Base-by-base conservation (phyloP, 805 yeast species). In the Ogataea methylovora region DNA sequence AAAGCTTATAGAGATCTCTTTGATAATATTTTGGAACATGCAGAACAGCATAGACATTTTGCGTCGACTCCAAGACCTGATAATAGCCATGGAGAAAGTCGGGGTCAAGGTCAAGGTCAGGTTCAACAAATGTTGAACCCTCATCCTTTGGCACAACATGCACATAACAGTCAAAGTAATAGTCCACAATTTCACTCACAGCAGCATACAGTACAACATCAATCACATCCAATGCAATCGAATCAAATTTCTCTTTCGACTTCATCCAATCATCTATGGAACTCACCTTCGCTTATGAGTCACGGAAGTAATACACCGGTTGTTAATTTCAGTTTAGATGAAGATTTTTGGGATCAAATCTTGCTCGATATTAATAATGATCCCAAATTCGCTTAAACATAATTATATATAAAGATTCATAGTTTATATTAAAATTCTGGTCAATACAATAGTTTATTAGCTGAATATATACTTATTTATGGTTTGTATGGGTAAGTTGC, bases 1-100 rank as follows among this genome's bases (percentile, higher is more conserved):
- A 45, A 37, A 21, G 39, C 48, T 5, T 48, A 49, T 38, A 37
- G 51, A 15, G 46, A 46, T 21, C 35, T 51, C 22, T 51, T 51
- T 35, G 56, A 51, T 28, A 47, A 41, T 27, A 32, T 51, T 29
- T 32, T 45, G 11, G 54, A 51, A 21, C 35, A 38, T 13, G 45
- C 45, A 7, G 48, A 44, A 26, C 30, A 33, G 12, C 24, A 27
- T 5, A 17, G 30, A 7, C 23, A 27, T 11, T n/a, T n/a, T n/a
- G n/a, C n/a, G n/a, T n/a, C n/a, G n/a, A n/a, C n/a, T n/a, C n/a
- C n/a, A n/a, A n/a, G n/a, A n/a, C n/a, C n/a, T n/a, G n/a, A n/a
- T n/a, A n/a, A n/a, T n/a, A n/a, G n/a, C n/a, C n/a, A n/a, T n/a
- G n/a, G n/a, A n/a, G n/a, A n/a, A n/a, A n/a, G n/a, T n/a, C n/a